These are phyloP conservation scores for Russula sp. DNA, from an alignment of 768 basidiomycete genomes.

Conservation along the genomic window DNA sequence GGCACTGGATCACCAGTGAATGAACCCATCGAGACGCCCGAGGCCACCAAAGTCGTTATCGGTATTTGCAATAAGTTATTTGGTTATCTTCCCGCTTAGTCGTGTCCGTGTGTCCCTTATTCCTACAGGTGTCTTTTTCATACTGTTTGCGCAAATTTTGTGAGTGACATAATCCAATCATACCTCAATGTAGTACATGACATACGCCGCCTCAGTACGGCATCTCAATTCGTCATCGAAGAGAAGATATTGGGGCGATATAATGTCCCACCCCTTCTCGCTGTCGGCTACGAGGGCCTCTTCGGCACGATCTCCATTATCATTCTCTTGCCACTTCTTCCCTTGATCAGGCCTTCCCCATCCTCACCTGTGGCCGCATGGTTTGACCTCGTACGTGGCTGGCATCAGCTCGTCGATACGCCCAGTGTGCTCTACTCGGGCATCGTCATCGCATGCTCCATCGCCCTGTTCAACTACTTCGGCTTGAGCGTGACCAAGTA, in stretches of 20 bases:
- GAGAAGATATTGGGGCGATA: conserved; percentile 92
- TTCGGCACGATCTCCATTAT: conserved; percentile 82
- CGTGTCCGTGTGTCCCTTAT: conserved; percentile 19
- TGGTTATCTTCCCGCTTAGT: conserved; percentile 19
- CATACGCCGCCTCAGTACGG: conserved; percentile 48
- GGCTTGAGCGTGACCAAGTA: conserved; percentile 88
- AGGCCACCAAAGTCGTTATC: conserved; percentile 65
- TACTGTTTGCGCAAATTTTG: conserved; percentile 94
- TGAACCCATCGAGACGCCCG: conserved; percentile 46
- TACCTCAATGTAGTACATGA: conserved; percentile 5
- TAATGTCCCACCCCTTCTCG: conserved; percentile 79
- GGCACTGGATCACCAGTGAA: conserved; percentile 31
- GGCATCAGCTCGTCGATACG: conserved; percentile 78
- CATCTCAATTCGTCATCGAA: conserved; percentile 90
- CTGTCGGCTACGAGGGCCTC: conserved; percentile 91
- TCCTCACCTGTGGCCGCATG: conserved; percentile 49
- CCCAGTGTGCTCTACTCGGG: conserved; percentile 44
- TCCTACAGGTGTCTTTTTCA: conserved; percentile 71
- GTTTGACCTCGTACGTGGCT: conserved; percentile 88
- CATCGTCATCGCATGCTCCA: conserved; percentile 43
- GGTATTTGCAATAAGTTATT: conserved; percentile 40
- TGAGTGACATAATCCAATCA: conserved; percentile 34
- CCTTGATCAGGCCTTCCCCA: conserved; percentile 57
- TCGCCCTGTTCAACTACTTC: conserved; percentile 58
- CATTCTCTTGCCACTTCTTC: conserved; percentile 71